phyloP scores from a whole-genome alignment of 1,139 yeast species.

The Kodamaea derodonti region DNA sequence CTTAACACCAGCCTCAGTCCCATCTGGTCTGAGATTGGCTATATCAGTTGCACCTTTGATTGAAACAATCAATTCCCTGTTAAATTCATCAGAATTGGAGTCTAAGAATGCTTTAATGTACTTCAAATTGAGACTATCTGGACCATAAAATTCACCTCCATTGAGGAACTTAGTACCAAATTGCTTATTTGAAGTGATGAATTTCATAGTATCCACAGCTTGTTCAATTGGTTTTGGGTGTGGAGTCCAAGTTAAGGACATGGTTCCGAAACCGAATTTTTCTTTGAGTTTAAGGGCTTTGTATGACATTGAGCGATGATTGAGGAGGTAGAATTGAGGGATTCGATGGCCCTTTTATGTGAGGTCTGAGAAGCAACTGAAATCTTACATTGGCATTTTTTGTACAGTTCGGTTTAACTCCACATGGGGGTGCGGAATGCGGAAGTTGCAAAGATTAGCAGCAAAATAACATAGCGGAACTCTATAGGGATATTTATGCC shows the following conservation, averaged over 20 bases:
- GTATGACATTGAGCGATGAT: conserved; percentile 1
- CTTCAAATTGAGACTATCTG: conserved; percentile 41
- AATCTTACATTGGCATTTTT: too few relatives aligned
- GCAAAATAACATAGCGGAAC: too few relatives aligned
- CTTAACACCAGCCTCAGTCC: conserved; percentile 43
- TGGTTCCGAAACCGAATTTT: conserved; percentile 53
- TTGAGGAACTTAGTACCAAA: conserved; percentile 58
- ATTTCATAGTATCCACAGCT: conserved; percentile 43
- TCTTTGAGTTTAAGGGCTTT: conserved; percentile 19
- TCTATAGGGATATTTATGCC: too few relatives aligned
- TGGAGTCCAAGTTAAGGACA: conserved; percentile 57
- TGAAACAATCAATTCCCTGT: conserved; percentile 46
- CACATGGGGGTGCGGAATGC: too few relatives aligned
- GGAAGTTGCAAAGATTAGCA: too few relatives aligned
- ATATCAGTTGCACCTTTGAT: conserved; percentile 62
- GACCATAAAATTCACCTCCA: conserved; percentile 76
- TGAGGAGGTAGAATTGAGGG: too few relatives aligned
- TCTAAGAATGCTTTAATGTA: conserved; percentile 54
- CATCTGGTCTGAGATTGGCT: conserved; percentile 30
- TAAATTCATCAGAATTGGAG: conserved; percentile 48
- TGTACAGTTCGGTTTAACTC: too few relatives aligned
- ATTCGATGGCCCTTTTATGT: too few relatives aligned
- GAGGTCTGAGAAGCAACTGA: too few relatives aligned
- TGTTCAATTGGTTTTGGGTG: conserved; percentile 39
- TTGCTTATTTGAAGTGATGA: conserved; percentile 32